Evolutionary conservation across 257 asterid genomes (phyloP).

Genomic region (Capsicum rhomboideum): DNA sequence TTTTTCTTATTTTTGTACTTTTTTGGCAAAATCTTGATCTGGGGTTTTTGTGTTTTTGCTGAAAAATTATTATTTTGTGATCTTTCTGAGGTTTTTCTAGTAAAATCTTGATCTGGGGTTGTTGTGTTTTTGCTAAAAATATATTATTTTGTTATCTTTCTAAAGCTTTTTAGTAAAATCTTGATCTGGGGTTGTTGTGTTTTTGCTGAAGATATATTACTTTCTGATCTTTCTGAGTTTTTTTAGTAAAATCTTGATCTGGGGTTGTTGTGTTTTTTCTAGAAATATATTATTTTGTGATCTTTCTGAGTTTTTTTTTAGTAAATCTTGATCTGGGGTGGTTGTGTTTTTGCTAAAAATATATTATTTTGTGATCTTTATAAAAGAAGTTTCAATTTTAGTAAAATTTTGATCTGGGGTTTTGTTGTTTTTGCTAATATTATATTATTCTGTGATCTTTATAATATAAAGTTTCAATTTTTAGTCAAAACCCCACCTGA

Average conservation of each 20-base stretch:
- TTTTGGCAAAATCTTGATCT: slow-evolving; percentile 16
- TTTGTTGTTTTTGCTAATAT: not conserved
- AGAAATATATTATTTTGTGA: not conserved
- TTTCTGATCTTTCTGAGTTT: not conserved
- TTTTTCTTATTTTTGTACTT: not conserved
- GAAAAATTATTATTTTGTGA: not conserved
- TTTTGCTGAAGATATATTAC: not conserved
- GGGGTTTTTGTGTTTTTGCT: not conserved
- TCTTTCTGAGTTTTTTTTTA: no score
- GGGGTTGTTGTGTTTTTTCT: not conserved
- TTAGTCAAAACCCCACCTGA: not conserved
- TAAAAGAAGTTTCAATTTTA: not conserved
- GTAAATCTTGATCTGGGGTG: no score
- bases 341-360: not conserved
- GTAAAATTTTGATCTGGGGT: slow-evolving; percentile 5
- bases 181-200: not conserved
- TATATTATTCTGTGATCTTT: not conserved
- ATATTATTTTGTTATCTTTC: not conserved
- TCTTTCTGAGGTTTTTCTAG: not conserved
- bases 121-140: not conserved
- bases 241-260: slow-evolving; percentile 7
- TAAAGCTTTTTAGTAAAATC: no score
- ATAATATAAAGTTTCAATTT: not conserved
- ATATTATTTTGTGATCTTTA: not conserved
- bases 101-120: slow-evolving; percentile 4